Conservation (phyloP, 257 asterid genomes). For the Nyctanthes arbortristis region DNA sequence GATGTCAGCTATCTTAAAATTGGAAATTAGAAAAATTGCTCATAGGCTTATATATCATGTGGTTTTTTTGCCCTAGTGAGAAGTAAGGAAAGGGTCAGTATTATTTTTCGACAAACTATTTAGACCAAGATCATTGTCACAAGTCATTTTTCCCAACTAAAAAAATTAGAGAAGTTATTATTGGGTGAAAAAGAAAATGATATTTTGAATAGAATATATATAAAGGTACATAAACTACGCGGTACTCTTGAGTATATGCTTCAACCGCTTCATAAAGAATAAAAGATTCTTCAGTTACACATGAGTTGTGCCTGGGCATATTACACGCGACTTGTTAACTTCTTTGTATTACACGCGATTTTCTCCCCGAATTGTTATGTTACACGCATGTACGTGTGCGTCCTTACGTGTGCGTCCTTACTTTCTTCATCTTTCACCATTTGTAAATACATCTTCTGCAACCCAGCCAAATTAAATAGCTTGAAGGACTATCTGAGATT, state of each 20-base stretch:
- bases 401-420: not conserved
- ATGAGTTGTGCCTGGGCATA: not conserved
- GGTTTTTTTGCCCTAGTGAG: not conserved
- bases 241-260: not conserved
- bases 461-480: constrained; percentile 11
- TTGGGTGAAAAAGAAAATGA: not conserved
- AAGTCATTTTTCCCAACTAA: not conserved
- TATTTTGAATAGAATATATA: too few species aligned
- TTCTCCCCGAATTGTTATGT: not conserved
- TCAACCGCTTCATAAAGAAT: not conserved
- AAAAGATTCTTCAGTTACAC: not conserved
- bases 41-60: too few species aligned
- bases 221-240: too few species aligned
- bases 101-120: too few species aligned
- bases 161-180: too few species aligned
- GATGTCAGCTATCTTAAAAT: too few species aligned
- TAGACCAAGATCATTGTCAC: not conserved
- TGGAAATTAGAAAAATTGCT: too few species aligned
- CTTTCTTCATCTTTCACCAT: not conserved
- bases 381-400: not conserved
- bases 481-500: constrained; percentile 20
- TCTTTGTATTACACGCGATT: not conserved
- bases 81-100: not conserved
- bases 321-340: not conserved
- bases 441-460: not conserved